Conservation (phyloP, 495 filamentous ascomycete species). For the Margaritispora aquatica region DNA sequence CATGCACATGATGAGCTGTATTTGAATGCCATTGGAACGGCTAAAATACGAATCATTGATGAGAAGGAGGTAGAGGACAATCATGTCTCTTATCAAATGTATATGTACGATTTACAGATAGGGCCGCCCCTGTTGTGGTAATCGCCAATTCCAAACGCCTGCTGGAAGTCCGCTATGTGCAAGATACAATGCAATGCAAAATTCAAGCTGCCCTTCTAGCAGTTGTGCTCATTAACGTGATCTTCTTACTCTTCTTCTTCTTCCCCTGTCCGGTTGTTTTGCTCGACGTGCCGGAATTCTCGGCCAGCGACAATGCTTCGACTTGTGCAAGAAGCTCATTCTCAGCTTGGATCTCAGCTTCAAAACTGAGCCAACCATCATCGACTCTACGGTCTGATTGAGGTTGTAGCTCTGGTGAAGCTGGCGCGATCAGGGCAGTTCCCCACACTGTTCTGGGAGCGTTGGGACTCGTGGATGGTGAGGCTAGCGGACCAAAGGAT, state of each 20-base stretch:
- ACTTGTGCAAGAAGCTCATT: slow-evolving; percentile 36
- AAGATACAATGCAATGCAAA: slow-evolving; percentile 5
- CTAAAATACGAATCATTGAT: too few relatives aligned
- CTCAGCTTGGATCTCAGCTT: slow-evolving; percentile 54
- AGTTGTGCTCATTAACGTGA: slow-evolving; percentile 88
- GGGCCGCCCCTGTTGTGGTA: too few relatives aligned
- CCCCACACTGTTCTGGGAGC: slow-evolving; percentile 76
- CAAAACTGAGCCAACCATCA: slow-evolving; percentile 84
- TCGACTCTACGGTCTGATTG: slow-evolving; percentile 34
- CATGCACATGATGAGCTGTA: too few relatives aligned
- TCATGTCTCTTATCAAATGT: too few relatives aligned
- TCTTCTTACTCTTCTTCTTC: slow-evolving; percentile 92
- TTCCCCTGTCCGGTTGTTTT: slow-evolving; percentile 40
- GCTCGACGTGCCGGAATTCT: slow-evolving; percentile 22
- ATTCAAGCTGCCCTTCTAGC: slow-evolving; percentile 58
- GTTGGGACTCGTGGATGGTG: slow-evolving; percentile 71
- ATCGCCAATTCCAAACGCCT: background rate
- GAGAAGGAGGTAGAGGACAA: too few relatives aligned
- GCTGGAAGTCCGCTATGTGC: background rate
- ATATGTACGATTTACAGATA: too few relatives aligned
- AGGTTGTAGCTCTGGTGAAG: slow-evolving; percentile 38
- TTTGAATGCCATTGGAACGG: too few relatives aligned
- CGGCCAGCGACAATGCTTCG: slow-evolving; percentile 30
- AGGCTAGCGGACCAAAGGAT: slow-evolving; percentile 56
- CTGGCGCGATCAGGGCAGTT: slow-evolving; percentile 55